Conservation (phyloP, 768 basidiomycete species). For the Naganishia vaughanmartiniae region DNA sequence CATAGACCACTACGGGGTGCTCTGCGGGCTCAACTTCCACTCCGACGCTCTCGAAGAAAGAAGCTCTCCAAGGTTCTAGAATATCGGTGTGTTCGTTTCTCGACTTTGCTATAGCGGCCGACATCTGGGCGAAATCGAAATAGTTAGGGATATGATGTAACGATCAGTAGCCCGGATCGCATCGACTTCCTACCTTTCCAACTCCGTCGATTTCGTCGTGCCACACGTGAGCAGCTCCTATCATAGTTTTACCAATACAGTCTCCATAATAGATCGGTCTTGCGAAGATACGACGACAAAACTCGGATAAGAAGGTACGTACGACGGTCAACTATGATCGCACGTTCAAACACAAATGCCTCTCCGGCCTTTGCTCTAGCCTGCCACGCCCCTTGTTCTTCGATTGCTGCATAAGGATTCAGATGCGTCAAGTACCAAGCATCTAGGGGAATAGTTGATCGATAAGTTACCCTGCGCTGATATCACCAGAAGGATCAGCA, state of each 20-base stretch:
- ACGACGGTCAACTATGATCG: conserved; percentile 49
- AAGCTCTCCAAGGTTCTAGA: conserved; percentile 4
- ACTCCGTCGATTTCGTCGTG: conserved; percentile 42
- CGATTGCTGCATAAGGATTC: conserved; percentile 39
- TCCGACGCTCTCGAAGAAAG: background rate
- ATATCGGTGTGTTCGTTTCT: background rate
- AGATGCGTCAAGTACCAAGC: conserved; percentile 42
- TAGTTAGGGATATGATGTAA: background rate
- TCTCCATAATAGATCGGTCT: background rate
- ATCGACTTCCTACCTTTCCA: conserved; percentile 39
- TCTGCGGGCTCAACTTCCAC: conserved; percentile 15
- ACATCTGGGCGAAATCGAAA: conserved; percentile 10
- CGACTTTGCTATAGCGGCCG: conserved; percentile 8
- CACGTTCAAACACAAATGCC: conserved; percentile 42
- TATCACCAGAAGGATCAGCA: too few relatives aligned
- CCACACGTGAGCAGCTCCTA: conserved; percentile 41
- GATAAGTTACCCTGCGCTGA: background rate
- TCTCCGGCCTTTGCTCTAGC: conserved; percentile 37
- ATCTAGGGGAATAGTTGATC: conserved; percentile 30
- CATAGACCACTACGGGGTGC: conserved; percentile 47
- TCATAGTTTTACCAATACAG: background rate
- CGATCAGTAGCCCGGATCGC: background rate
- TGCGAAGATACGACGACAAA: background rate
- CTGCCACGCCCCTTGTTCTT: conserved; percentile 42
- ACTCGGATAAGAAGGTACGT: conserved; percentile 19